Percentiles rank a stretch among this genome's conserved stretches.
Conservation (phyloP, 129 eudicot genomes). For the Helichrysum umbraculigerum region DNA sequence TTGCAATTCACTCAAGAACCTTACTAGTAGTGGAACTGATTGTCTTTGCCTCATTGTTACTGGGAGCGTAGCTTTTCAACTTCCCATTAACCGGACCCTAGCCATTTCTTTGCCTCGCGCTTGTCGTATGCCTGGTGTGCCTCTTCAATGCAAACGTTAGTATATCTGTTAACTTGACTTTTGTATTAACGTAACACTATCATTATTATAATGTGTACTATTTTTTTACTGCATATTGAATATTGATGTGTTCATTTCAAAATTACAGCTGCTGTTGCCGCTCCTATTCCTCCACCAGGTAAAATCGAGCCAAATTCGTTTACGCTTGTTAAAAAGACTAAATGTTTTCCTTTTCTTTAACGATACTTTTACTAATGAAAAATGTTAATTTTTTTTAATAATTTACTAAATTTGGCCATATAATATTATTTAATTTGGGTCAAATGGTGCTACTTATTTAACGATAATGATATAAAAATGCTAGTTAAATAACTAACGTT, state of each 20-base stretch:
- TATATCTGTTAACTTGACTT: too few species aligned
- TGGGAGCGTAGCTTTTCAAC: conserved; percentile 64
- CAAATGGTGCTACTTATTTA: neutral
- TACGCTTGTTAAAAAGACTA: neutral
- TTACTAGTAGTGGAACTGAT: conserved; percentile 54
- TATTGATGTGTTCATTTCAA: neutral
- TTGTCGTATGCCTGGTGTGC: conserved; percentile 83
- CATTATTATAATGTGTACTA: neutral
- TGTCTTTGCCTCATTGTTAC: conserved; percentile 74
- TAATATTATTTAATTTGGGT: neutral
- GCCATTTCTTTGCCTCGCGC: conserved; percentile 80
- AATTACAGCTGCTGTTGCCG: conserved; percentile 53
- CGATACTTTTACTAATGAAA: too few species aligned
- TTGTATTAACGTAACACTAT: neutral
- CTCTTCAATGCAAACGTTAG: conserved; percentile 74
- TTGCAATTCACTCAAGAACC: conserved; percentile 60
- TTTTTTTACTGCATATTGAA: neutral
- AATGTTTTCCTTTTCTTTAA: neutral
- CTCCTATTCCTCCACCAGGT: conserved; percentile 80
- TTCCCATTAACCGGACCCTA: conserved; percentile 66
- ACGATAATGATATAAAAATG: neutral
- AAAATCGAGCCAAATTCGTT: neutral
- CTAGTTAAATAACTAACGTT: neutral
- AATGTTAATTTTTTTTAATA: too few species aligned
- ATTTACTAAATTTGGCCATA: too few species aligned